Conservation (phyloP, 305 asterid genomes). For the Galium porrigens region DNA sequence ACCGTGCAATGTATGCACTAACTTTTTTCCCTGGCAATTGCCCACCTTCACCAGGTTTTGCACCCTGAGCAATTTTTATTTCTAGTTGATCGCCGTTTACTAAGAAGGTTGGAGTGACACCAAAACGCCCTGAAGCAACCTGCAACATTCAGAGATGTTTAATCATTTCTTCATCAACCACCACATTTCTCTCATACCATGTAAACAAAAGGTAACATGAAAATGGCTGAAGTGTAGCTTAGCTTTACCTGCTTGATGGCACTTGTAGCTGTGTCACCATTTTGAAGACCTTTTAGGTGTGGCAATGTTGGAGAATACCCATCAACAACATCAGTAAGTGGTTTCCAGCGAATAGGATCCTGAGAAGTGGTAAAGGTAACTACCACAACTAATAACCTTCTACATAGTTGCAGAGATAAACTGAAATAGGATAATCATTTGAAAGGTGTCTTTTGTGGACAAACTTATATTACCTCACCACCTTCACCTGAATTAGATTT, state of each 20-base stretch:
- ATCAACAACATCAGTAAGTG: constrained; percentile 89
- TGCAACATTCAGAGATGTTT: constrained; percentile 23
- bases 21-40: constrained; percentile 99
- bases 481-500: constrained; percentile 99
- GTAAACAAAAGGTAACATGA: not conserved
- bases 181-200: not conserved
- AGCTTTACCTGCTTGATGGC: constrained; percentile 78
- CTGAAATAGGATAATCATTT: not conserved
- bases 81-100: constrained; percentile 93
- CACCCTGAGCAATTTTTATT: constrained; percentile 97
- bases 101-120: constrained; percentile 96
- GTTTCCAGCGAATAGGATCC: constrained; percentile 99
- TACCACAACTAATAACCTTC: constrained; percentile 9
- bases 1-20: constrained; percentile 89
- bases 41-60: constrained; percentile 99
- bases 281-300: constrained; percentile 98
- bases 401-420: not conserved
- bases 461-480: constrained; percentile 66
- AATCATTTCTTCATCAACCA: constrained; percentile 2
- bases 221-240: not conserved
- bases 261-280: constrained; percentile 96
- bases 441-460: not conserved
- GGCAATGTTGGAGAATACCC: constrained; percentile 97
- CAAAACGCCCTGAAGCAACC: constrained; percentile 99
- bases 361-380: constrained; percentile 23